Evolutionary conservation across 192 early-diverging fungal genomes (phyloP).

Genomic region (Obelidium mucronatum): DNA sequence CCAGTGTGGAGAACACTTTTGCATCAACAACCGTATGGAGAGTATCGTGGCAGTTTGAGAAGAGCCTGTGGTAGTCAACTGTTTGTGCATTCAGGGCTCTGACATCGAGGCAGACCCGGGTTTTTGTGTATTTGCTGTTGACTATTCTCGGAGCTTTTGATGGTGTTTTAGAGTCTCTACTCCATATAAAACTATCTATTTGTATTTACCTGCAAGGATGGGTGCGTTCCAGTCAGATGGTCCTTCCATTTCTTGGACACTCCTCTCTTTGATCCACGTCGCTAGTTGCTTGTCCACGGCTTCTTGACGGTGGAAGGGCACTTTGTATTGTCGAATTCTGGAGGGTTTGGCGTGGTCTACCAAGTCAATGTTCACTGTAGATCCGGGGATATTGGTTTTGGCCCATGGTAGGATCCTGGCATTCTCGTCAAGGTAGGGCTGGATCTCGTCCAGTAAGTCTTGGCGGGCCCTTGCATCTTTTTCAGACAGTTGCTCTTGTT

Average conservation of each 20-base stretch:
- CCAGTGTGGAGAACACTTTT: not conserved
- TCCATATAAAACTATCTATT: too few species aligned
- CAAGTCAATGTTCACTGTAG: not conserved
- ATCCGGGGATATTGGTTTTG: slow-evolving; percentile 3
- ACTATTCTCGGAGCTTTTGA: too few species aligned
- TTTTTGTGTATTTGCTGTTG: not conserved
- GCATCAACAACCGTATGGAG: not conserved
- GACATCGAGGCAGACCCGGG: too few species aligned
- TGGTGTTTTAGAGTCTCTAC: too few species aligned
- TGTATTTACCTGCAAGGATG: not conserved
- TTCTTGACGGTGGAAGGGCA: too few species aligned
- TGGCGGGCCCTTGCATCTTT: too few species aligned
- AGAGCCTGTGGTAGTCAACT: not conserved
- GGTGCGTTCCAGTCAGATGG: not conserved
- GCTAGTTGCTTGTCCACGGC: too few species aligned
- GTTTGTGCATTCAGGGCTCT: too few species aligned
- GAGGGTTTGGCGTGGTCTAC: not conserved
- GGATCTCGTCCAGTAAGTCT: not conserved
- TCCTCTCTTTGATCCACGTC: not conserved
- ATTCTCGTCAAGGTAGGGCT: slow-evolving; percentile 5
- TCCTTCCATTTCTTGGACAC: not conserved
- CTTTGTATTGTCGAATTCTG: too few species aligned
- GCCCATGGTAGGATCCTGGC: not conserved
- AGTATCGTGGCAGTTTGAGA: not conserved
- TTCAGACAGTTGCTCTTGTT: too few species aligned